Percentiles rank a stretch among this genome's conserved stretches.
These are phyloP conservation scores for Daldinia caldariorum DNA, from an alignment of 495 filamentous ascomycete species.

Conservation along the genomic window DNA sequence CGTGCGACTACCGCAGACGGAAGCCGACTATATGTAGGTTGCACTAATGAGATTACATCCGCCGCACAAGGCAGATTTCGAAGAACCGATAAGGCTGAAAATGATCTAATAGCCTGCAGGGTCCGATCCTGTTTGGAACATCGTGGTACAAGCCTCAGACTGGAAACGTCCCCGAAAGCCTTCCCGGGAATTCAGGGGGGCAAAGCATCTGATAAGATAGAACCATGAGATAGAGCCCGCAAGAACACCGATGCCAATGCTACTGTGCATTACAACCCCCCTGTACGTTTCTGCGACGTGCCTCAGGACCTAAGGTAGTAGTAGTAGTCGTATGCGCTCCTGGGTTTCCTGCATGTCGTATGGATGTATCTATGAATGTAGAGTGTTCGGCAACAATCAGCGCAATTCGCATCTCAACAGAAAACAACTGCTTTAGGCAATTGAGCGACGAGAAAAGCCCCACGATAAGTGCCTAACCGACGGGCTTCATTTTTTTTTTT, in stretches of 20 bases:
- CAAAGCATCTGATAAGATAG: neutral
- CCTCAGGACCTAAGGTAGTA: no score
- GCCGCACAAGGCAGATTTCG: neutral
- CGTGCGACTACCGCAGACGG: neutral
- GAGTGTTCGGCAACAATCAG: neutral
- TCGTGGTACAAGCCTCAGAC: neutral
- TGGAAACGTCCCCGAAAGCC: neutral
- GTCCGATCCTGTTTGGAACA: neutral
- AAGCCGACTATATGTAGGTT: neutral
- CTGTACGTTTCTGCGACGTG: neutral
- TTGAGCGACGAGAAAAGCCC: neutral
- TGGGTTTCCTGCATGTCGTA: neutral
- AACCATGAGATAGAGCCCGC: no score
- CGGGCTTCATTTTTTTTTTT: neutral
- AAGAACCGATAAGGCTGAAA: neutral
- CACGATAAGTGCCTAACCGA: slow-evolving; percentile 1
- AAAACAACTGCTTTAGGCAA: neutral
- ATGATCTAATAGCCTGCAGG: neutral
- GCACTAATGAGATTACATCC: neutral
- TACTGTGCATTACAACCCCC: neutral
- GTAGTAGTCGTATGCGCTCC: no score
- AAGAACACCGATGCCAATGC: neutral
- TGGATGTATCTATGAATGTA: neutral
- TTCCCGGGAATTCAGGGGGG: neutral
- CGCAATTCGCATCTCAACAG: neutral